Evolutionary conservation across 345 rosid species (phyloP), one percentile per base, ranked within the genome.

Genomic region (Lepidium aucheri): DNA sequence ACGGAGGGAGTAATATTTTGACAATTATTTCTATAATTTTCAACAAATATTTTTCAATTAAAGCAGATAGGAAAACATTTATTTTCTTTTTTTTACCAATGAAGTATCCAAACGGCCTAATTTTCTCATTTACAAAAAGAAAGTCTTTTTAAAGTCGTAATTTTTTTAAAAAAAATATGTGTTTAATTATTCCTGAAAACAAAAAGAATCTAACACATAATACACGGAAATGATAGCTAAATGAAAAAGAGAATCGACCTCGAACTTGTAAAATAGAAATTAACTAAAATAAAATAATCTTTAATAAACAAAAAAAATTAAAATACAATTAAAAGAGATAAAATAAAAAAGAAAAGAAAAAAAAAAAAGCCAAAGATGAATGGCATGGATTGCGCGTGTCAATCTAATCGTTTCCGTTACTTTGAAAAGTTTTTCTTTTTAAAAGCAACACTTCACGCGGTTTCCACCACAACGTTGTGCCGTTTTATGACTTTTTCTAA

Each of bases 351-450:
- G n/a, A n/a, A 7, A 11, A 7, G 13, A 12, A 1, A 16, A 11
- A 6, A 34, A 5, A 18, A 8, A 14, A 47, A 50, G 15, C 36
- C 54, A 51, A 20, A 4, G 52, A 55, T 13, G 20, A 32, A 34
- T 13, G 59, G 65, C 72, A 72, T 65, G 72, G 60, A 72, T 50
- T 35, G 67, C 67, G 71, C 66, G 76, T 73, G 76, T 58, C 58
- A 26, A 6, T 63, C 56, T 63, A 58, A 53, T 28, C 64, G 32
- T 60, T 69, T 39, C 60, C 60, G 49, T 49, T 72, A 64, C 52
- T 30, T 49, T 46, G 46, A 64, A 49, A 64, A 55, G 44, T 18
- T 46, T 42, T 34, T 20, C 3, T 22, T 32, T 34, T 3, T 14
- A 24, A 67, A 55, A 43, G 63, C 30, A 47, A 24, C 52, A 24